These are phyloP conservation scores for Trichosanthes cucumerina DNA, from an alignment of 306 rosid genomes.

Conservation along the genomic window DNA sequence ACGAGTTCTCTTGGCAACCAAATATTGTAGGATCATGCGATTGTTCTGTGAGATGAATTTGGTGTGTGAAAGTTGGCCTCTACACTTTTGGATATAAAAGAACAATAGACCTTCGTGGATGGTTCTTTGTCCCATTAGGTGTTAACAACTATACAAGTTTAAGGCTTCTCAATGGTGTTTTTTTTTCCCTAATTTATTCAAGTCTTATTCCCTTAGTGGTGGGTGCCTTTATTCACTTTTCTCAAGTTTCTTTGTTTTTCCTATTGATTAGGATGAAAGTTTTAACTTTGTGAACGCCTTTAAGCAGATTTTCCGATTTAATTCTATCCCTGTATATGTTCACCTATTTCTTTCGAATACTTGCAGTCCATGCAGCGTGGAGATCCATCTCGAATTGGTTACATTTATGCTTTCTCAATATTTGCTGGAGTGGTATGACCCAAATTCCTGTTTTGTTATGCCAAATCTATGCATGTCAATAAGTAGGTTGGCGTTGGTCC, in stretches of 20 bases:
- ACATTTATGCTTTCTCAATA: conserved; percentile 44
- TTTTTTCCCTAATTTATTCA: too few species aligned
- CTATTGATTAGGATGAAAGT: not conserved
- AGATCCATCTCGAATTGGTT: conserved; percentile 40
- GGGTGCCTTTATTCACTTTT: not conserved
- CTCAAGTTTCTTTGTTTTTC: not conserved
- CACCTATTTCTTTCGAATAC: not conserved
- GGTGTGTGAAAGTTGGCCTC: not conserved
- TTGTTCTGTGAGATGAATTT: not conserved
- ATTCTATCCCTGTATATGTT: not conserved
- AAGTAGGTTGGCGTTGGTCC: not conserved
- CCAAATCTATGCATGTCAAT: not conserved
- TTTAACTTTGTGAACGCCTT: not conserved
- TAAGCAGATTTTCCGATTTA: not conserved
- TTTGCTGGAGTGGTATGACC: conserved; percentile 47
- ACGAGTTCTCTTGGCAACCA: not conserved
- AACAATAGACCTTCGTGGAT: not conserved
- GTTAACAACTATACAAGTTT: not conserved
- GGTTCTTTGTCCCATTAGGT: not conserved
- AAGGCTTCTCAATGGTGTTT: too few species aligned
- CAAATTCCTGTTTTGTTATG: not conserved
- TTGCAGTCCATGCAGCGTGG: conserved; percentile 56
- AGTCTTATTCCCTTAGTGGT: not conserved
- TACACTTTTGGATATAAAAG: not conserved
- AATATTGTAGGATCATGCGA: not conserved